Base-by-base conservation (phyloP, 2,329 filamentous ascomycete species). In the Ceratocystis diversiconidia region DNA sequence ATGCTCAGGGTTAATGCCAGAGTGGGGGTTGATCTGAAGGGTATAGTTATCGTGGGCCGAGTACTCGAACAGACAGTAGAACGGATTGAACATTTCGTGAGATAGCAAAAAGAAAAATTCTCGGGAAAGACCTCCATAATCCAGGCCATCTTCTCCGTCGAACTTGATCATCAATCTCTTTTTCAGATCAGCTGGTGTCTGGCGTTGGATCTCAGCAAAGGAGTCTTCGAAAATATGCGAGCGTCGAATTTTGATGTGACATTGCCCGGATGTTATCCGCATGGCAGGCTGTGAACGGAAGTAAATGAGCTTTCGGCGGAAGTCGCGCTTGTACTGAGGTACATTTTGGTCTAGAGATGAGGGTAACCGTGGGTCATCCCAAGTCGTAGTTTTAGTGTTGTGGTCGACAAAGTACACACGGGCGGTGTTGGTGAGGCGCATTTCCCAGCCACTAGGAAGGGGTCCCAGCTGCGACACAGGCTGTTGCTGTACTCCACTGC, bases 41-140 rank as follows among this genome's bases (percentile, higher is more conserved):
- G 94, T 99, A 79, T 99, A 99, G 79, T 99, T 99, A 84, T 99
- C 94, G 80, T 99, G 94, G 48, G 94, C 94, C 30, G 94, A 97
- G 77, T 99, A 99, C 78, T 99, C 94, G 80, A 99, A 99, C 64
- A 99, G 82, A 75, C 94, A 99, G 79, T 99, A 99, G 79, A 99
- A 99, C 41, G 94, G 94, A 76, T 99, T 99, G 80, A 99, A 99
- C 94, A 99, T 99, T 79, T 99, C 94, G 78, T 99, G 94, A 17
- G 92, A 97, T 65, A 99, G 84, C 50, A 99, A 80, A 85, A 99
- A 99, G 82, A 99, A 99, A 80, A 99, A 99, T 77, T 99, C 94
- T 83, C 92, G 84, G 44, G 94, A 99, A 65, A 99, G 82, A 81
- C 94, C 94, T 75, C 94, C 94, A 73, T 99, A 99, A 77, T 99